Conservation (phyloP, 2,329 filamentous ascomycete genomes). For the Colletotrichum siamense region DNA sequence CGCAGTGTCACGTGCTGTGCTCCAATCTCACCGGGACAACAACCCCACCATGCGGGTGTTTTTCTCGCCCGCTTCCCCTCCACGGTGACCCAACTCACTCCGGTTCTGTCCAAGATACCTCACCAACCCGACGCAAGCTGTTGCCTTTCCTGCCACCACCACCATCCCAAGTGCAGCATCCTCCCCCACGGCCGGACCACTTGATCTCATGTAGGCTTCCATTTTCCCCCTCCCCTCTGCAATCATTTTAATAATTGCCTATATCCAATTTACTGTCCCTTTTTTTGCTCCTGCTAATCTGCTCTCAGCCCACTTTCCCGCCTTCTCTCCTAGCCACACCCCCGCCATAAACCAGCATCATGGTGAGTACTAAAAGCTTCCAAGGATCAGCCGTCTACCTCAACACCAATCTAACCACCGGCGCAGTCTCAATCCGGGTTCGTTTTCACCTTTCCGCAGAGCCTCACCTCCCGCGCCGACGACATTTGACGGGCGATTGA, state of each 20-base stretch:
- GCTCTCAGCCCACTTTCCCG: conserved; percentile 25
- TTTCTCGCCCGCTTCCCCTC: conserved; percentile 25
- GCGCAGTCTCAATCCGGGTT: conserved; percentile 72
- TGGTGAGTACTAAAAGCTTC: conserved; percentile 39
- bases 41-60: conserved; percentile 27
- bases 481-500: conserved; percentile 6
- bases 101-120: conserved; percentile 23
- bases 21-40: conserved; percentile 24
- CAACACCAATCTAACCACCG: conserved; percentile 11
- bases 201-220: conserved; percentile 12
- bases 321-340: conserved; percentile 22
- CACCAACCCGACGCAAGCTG: conserved; percentile 22
- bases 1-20: conserved; percentile 23
- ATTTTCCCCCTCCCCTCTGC: not conserved
- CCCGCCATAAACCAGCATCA: conserved; percentile 36
- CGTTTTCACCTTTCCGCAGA: conserved; percentile 39
- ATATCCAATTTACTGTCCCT: not conserved
- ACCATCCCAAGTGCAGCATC: conserved; percentile 19
- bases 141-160: conserved; percentile 21
- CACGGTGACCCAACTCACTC: conserved; percentile 22
- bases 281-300: conserved; percentile 12
- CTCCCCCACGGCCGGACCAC: conserved; percentile 5
- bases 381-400: conserved; percentile 10
- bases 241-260: not conserved
- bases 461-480: conserved; percentile 1